Evolutionary conservation across 306 rosid genomes (phyloP), one percentile per base, ranked within the genome.

Genomic region (Psophocarpus tetragonolobus): DNA sequence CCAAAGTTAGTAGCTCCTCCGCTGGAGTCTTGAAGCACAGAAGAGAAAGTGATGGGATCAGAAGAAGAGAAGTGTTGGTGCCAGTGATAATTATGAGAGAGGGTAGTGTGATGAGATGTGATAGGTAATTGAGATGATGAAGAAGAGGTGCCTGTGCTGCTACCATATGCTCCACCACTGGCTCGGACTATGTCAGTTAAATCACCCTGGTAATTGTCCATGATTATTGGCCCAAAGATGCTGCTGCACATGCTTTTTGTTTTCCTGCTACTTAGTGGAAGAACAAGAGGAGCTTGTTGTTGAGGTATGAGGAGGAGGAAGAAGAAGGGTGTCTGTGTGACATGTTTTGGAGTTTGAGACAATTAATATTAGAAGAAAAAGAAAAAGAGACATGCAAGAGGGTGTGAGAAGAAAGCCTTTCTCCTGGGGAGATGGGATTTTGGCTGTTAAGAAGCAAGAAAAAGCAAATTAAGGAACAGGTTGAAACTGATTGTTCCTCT

Each of bases 191-290:
- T 87, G 74, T 94, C 98, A 20, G 92, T 89, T 71, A 94, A 87
- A 87, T 94, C 98, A 21, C 97, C 98, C 87, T 88, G 96, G 35
- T 76, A 86, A 83, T 87, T 90, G 39, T 94, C 97, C 96, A 92
- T 91, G 65, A 33, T 76, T 62, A 68, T 60, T 30, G 41, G 39
- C 32, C 62, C 62, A 54, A 54, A 54, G 64, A 57, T 88, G 68
- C 63, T 71, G 75, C 87, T 81, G 80, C 94, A 90, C 97, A 87
- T 90, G 67, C 64, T 81, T 78, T 23, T 63, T 32, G 5, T 60
- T 7, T 48, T 5, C 2, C 17, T 41, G 44, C 36, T 32, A 32
- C 8, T 47, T 67, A 56, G 26, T 11, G 14, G 56, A 56, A 53
- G 66, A 58, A 9, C 8, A 73, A 36, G 11, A 58, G 23, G 53